Percentiles rank a stretch among this genome's conserved stretches.
Conservation (phyloP, 768 basidiomycete genomes). For the Lentinula detonsa region DNA sequence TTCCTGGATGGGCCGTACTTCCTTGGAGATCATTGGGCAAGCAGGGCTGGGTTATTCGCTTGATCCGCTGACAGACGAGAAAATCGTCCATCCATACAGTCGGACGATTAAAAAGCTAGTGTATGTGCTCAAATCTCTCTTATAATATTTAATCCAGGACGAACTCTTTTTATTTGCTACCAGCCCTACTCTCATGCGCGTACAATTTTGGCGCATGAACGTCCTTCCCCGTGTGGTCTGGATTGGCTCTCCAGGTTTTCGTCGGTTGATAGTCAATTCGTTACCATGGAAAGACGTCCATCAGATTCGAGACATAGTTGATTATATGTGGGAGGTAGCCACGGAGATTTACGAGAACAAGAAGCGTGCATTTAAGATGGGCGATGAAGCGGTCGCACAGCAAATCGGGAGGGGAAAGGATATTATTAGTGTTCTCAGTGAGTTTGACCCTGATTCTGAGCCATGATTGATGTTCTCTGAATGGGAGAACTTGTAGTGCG, state of each 20-base stretch:
- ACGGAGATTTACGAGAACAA: constrained; percentile 21
- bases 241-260: constrained; percentile 19
- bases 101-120: neutral
- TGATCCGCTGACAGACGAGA: neutral
- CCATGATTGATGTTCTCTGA: neutral
- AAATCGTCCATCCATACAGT: neutral
- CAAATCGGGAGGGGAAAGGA: constrained; percentile 27
- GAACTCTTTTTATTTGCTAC: neutral
- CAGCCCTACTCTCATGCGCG: neutral
- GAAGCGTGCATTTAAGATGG: constrained; percentile 18
- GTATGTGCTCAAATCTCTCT: neutral
- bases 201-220: constrained; percentile 5
- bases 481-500: constrained; percentile 17
- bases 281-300: constrained; percentile 18
- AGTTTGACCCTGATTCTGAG: neutral
- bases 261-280: constrained; percentile 15
- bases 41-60: constrained; percentile 5
- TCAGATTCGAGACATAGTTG: constrained; percentile 18
- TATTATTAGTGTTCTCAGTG: constrained; percentile 29
- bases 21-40: constrained; percentile 4
- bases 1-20: constrained; percentile 4
- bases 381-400: constrained; percentile 18
- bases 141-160: neutral
- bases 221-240: constrained; percentile 15
- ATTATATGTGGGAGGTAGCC: constrained; percentile 20